These are phyloP conservation scores for Penicillium goetzii DNA, from an alignment of 495 filamentous ascomycete genomes.

Conservation along the genomic window DNA sequence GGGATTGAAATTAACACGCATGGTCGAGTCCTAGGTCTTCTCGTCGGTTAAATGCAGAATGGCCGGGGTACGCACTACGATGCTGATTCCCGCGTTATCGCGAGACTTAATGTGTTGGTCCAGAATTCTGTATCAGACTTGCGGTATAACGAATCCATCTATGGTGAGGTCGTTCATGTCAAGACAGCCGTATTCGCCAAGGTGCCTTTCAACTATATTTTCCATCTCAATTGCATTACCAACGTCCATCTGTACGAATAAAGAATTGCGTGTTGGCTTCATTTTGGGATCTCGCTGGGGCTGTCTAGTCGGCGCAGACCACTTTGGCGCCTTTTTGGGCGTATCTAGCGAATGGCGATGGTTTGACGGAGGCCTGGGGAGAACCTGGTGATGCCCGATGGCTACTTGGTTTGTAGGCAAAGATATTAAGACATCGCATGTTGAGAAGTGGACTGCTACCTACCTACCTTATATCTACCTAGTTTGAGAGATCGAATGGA, in stretches of 20 bases:
- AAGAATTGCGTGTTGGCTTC: conserved; percentile 46
- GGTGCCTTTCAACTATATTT: conserved; percentile 41
- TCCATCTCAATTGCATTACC: conserved; percentile 42
- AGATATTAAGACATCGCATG: too few species aligned
- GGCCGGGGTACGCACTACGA: conserved; percentile 25
- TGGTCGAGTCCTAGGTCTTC: conserved; percentile 47
- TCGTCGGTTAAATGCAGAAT: conserved; percentile 47
- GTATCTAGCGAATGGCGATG: conserved; percentile 48
- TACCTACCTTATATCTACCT: too few species aligned
- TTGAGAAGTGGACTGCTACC: too few species aligned
- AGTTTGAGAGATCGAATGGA: too few species aligned
- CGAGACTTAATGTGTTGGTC: too few species aligned
- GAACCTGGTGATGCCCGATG: too few species aligned
- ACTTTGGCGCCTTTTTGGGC: conserved; percentile 50
- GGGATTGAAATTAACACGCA: conserved; percentile 49
- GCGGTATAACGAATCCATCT: too few species aligned
- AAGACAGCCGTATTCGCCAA: conserved; percentile 50
- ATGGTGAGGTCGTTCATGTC: conserved; percentile 59
- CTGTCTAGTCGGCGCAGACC: conserved; percentile 52
- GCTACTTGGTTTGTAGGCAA: too few species aligned
- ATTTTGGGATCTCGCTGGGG: conserved; percentile 33
- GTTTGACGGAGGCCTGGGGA: too few species aligned
- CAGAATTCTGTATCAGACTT: too few species aligned
- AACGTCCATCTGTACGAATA: conserved; percentile 52
- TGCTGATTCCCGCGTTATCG: conserved; percentile 57